Evolutionary conservation across 2,329 filamentous ascomycete species (phyloP), one percentile per base, ranked within the genome.

Genomic region (Paecilomyces variotii): DNA sequence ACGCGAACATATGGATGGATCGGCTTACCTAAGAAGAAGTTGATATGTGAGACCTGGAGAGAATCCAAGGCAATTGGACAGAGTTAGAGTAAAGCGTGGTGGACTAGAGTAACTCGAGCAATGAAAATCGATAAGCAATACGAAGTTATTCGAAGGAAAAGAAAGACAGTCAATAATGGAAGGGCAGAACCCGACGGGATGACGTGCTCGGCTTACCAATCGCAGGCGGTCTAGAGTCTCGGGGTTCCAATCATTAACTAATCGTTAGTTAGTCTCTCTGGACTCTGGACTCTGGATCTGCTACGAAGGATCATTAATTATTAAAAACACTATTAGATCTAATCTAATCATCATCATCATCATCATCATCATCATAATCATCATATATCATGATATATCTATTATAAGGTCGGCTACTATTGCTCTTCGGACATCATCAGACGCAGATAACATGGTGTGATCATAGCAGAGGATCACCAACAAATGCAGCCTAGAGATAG

Each of bases 141-240:
- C 30, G 39, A 45, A 5, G 5, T n/a, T 10, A 39, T 39, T 39
- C 35, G 35, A 6, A 39, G 35, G 5, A 5, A 9, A 45, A 45
- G n/a, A 45, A 45, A 45, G 39, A 45, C 5, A 45, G 39, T 19
- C 14, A 45, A 45, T 19, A 7, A n/a, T 12, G 39, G 6, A 32
- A 32, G 11, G 30, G 30, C 30, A 32, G 30, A 30, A 52, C 62
- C 64, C 64, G 63, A 61, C 63, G 62, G 53, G 58, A 72, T 72
- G 69, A 66, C 70, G 70, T 72, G 70, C 63, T 71, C 60, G 62
- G 70, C 68, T 72, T 72, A 72, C 64, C 63, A 72, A 72, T 67
- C 63, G 56, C 62, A 60, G 54, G 53, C 55, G 61, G 65, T 67
- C 67, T 69, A 63, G 66, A 68, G 39, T 58, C 35, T 10, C 35